These are phyloP conservation scores for Medicago truncatula DNA, from an alignment of 306 rosid species.

Conservation along the genomic window DNA sequence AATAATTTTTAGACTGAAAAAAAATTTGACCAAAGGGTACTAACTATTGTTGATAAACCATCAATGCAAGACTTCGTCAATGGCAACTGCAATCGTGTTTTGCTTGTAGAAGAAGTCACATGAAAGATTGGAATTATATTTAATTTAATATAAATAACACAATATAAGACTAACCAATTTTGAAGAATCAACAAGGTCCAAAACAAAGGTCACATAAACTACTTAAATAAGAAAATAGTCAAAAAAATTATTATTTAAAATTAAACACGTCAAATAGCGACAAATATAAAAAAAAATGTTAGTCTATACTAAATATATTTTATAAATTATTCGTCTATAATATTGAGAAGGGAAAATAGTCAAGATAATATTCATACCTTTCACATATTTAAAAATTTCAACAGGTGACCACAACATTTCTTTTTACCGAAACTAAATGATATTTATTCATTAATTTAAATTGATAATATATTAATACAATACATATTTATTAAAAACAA, in stretches of 20 bases:
- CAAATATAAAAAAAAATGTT: background rate
- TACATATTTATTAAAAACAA: no score
- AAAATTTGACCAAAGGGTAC: no score
- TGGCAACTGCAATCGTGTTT: no score
- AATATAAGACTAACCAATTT: background rate
- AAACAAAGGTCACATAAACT: background rate
- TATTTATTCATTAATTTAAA: no score
- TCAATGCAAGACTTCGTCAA: no score
- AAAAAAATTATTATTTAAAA: background rate
- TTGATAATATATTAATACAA: no score
- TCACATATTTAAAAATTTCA: background rate
- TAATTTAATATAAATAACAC: background rate
- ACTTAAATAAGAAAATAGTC: constrained; percentile 30
- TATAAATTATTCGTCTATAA: background rate
- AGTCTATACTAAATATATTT: no score
- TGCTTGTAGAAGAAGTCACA: background rate
- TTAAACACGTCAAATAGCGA: constrained; percentile 27
- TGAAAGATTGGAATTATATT: background rate
- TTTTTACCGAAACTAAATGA: no score
- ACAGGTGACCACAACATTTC: background rate
- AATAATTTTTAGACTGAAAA: no score
- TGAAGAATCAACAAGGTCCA: constrained; percentile 30
- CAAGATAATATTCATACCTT: background rate
- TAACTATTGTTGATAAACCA: no score
- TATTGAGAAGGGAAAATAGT: constrained; percentile 20